Evolutionary conservation across 495 filamentous ascomycete genomes (phyloP).

Genomic region (Letharia columbiana): DNA sequence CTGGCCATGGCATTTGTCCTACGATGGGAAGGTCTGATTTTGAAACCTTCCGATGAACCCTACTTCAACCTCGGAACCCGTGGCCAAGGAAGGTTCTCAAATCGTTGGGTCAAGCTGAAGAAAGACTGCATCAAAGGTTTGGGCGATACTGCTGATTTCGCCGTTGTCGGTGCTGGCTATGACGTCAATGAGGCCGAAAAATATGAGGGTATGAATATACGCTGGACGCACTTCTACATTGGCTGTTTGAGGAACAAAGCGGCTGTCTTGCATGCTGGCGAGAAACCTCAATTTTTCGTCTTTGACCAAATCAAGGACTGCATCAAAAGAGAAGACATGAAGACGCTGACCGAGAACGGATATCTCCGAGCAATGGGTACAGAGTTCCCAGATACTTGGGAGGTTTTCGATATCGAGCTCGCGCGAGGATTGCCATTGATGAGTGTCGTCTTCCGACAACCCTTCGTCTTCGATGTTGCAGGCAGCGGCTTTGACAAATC

Average conservation of each 20-base stretch:
- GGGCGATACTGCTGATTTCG: conserved; percentile 76
- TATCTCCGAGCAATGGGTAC: conserved; percentile 31
- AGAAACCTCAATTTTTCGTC: conserved; percentile 53
- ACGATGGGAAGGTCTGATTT: conserved; percentile 64
- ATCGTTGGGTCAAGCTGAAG: conserved; percentile 73
- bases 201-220: conserved; percentile 40
- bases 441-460: conserved; percentile 47
- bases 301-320: conserved; percentile 50
- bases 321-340: conserved; percentile 42
- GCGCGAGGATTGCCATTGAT: conserved; percentile 27
- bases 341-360: conserved; percentile 45
- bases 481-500: conserved; percentile 58
- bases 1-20: conserved; percentile 59
- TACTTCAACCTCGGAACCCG: conserved; percentile 53
- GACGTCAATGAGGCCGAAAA: conserved; percentile 48
- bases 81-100: conserved; percentile 31
- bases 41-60: conserved; percentile 70
- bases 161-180: conserved; percentile 63
- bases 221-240: conserved; percentile 73
- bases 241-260: conserved; percentile 69
- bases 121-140: conserved; percentile 79
- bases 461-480: conserved; percentile 56
- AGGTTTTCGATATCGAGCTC: conserved; percentile 13
- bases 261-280: conserved; percentile 43
- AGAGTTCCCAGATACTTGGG: conserved; percentile 16